Evolutionary conservation across 2,329 filamentous ascomycete genomes (phyloP).

Genomic region (Emmonsiellopsis sp.): DNA sequence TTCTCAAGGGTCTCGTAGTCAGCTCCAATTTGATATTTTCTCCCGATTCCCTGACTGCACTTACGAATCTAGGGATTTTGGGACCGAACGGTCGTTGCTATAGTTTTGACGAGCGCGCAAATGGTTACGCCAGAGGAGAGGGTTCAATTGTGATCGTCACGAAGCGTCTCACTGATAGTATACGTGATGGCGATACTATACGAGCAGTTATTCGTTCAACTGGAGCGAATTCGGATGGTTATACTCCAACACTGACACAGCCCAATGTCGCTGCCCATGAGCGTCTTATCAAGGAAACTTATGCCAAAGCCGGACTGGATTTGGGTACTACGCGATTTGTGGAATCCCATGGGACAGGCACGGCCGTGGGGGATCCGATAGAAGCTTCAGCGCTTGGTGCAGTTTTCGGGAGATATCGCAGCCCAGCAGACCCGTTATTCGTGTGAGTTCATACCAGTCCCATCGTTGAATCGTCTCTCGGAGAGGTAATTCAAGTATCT

Average conservation of each 20-base stretch:
- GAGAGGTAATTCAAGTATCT: background rate
- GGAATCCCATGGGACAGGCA: constrained; percentile 30
- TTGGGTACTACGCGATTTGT: constrained; percentile 11
- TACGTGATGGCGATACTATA: constrained; percentile 32
- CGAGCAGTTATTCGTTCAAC: constrained; percentile 31
- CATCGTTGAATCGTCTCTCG: background rate
- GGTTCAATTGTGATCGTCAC: constrained; percentile 29
- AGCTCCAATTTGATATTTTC: constrained; percentile 16
- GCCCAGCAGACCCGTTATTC: background rate
- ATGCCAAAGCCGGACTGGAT: constrained; percentile 13
- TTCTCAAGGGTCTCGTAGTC: constrained; percentile 11
- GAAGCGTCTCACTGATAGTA: constrained; percentile 31
- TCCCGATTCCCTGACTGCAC: constrained; percentile 8
- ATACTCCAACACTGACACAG: constrained; percentile 31
- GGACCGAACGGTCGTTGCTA: constrained; percentile 16
- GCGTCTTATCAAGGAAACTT: constrained; percentile 16
- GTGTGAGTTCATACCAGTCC: background rate
- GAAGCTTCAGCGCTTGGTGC: constrained; percentile 11
- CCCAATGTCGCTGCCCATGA: constrained; percentile 24
- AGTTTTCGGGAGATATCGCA: constrained; percentile 2
- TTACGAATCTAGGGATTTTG: constrained; percentile 13
- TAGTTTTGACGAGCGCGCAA: constrained; percentile 25
- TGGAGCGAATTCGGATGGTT: constrained; percentile 34
- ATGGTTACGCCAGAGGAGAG: constrained; percentile 38
- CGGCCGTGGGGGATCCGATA: constrained; percentile 19